A percentile compares a stretch with the other conserved stretches of the same genome.
phyloP scores from a whole-genome alignment of 805 yeast species.

The Saccharomycopsis babjevae region DNA sequence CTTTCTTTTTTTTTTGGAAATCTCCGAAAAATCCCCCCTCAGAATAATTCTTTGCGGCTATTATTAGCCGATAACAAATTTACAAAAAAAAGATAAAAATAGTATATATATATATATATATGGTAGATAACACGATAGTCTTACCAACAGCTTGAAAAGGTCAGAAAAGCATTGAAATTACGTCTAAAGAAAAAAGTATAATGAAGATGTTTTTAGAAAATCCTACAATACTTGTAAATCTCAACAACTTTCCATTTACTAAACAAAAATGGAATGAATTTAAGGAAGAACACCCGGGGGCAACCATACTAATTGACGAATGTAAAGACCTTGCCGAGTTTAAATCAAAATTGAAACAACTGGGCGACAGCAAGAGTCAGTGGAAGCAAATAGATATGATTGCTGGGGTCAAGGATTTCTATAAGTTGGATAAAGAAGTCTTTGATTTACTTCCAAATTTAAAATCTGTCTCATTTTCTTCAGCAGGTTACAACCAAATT shows the following conservation, averaged over 20 bases:
- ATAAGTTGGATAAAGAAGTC: conserved; percentile 10
- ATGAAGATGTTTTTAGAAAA: neutral
- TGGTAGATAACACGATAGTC: no score
- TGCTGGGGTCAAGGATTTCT: conserved; percentile 16
- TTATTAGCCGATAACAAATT: no score
- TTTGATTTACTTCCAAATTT: conserved; percentile 15
- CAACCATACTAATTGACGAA: conserved; percentile 7
- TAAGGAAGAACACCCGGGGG: conserved; percentile 7
- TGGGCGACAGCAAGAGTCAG: neutral
- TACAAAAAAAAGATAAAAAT: no score
- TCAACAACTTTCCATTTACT: conserved; percentile 14
- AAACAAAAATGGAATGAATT: conserved; percentile 14
- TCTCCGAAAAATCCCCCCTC: no score
- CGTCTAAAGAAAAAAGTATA: neutral
- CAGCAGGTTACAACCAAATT: conserved; percentile 51
- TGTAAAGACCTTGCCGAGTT: conserved; percentile 7
- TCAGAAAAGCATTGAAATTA: no score
- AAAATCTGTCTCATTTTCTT: conserved; percentile 14
- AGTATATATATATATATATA: no score
- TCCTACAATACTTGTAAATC: conserved; percentile 7
- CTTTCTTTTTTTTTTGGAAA: no score
- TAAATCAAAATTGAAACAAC: neutral
- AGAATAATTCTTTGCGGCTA: no score
- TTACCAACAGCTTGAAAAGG: no score
- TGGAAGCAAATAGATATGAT: conserved; percentile 2